phyloP scores from a whole-genome alignment of 2,329 filamentous ascomycete genomes.

The Ophiostoma quercus region DNA sequence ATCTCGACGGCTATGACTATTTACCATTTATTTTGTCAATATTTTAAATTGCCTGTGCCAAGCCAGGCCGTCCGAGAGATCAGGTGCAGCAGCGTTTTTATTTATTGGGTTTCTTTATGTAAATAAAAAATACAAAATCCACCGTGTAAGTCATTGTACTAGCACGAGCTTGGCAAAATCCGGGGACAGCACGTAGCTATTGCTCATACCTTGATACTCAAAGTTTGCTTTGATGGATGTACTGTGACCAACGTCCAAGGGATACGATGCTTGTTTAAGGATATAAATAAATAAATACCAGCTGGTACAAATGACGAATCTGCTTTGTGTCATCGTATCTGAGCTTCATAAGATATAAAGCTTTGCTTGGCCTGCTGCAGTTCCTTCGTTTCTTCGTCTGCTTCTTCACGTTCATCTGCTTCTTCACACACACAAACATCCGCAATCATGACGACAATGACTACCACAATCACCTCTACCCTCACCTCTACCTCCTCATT shows the following conservation, averaged over 20 bases:
- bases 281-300: neutral
- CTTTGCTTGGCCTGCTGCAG: neutral
- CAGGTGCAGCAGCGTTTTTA: conserved; percentile 14
- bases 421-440: neutral
- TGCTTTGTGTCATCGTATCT: neutral
- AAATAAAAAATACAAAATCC: neutral
- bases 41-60: neutral
- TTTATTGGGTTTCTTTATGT: neutral
- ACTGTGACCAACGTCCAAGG: neutral
- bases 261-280: neutral
- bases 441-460: conserved; percentile 1
- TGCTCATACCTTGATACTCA: neutral
- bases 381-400: neutral
- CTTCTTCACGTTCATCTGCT: neutral
- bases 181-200: neutral
- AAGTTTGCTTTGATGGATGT: neutral
- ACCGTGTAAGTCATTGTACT: conserved; percentile 16
- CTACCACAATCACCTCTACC: neutral
- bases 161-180: conserved; percentile 10
- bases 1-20: neutral
- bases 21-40: neutral
- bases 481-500: neutral
- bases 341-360: neutral
- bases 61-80: conserved; percentile 10
- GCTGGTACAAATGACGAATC: neutral